These are phyloP conservation scores for Sphaerulina musiva DNA, from an alignment of 2,329 filamentous ascomycete species.

Conservation along the genomic window DNA sequence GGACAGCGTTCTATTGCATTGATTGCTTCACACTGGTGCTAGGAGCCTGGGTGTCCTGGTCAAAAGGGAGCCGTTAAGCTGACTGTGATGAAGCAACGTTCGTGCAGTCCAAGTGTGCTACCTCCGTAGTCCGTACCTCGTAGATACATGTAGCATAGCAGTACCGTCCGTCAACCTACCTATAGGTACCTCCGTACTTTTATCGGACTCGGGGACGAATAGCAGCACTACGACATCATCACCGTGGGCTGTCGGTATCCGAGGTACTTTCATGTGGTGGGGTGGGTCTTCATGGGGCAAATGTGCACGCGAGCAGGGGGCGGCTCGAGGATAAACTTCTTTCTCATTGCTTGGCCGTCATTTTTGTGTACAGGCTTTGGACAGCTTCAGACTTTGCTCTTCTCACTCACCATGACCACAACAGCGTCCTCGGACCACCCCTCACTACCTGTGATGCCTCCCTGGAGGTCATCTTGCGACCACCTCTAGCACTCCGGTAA, in stretches of 20 bases:
- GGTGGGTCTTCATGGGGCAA: too few species aligned
- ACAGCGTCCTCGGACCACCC: not conserved
- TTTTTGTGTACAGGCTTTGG: constrained; percentile 1
- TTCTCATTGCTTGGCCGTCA: too few species aligned
- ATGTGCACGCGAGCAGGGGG: too few species aligned
- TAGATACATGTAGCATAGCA: too few species aligned
- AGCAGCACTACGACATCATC: not conserved
- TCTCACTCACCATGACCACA: constrained; percentile 13
- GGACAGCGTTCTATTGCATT: not conserved
- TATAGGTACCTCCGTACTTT: too few species aligned
- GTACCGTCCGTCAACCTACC: too few species aligned
- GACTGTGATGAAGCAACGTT: too few species aligned
- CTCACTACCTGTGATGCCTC: constrained; percentile 21
- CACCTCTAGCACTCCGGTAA: not conserved
- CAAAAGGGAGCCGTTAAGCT: not conserved
- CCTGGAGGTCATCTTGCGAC: constrained; percentile 19
- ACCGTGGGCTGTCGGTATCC: not conserved
- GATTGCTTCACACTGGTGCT: not conserved
- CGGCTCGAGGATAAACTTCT: too few species aligned
- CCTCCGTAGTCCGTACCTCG: too few species aligned
- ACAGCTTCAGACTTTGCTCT: not conserved
- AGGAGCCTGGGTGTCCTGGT: not conserved
- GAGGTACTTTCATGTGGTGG: too few species aligned
- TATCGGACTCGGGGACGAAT: too few species aligned
- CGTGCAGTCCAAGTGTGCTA: too few species aligned